Base-by-base conservation (phyloP, 2,329 filamentous ascomycete species). In the Colletotrichum camelliae region DNA sequence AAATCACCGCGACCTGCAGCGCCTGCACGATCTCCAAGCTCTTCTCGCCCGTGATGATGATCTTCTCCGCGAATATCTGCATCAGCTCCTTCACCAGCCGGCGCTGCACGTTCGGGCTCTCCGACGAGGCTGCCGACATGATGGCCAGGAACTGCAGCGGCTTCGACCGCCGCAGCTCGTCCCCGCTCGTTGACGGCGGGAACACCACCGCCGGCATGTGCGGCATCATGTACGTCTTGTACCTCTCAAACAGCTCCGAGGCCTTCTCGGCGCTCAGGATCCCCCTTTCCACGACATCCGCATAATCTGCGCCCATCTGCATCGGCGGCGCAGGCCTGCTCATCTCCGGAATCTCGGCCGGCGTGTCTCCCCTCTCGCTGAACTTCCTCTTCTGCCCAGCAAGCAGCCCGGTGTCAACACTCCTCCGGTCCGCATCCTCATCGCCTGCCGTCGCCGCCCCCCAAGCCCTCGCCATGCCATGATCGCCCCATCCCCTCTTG, bases 11-110 rank as follows among this genome's bases (percentile, higher is more conserved):
- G 5, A 98, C 87, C 74, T 95, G 90, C 55, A 98, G 86, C 2
- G 94, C 91, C 84, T 98, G 96, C 10, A 97, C 91, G 8, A 98
- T 87, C 83, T 98, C 96, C 21, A 98, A 85, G 43, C 91, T 95
- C 87, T 97, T 98, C 79, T 95, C 93, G 15, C 94, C 95, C 8
- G 91, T 90, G 35, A 95, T 87, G 79, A 97, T 90, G 55, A 96
- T 89, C 78, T 92, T 92, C 60, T 97, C 93, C 4, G 94, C 94
- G 70, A 97, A 90, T 13, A 92, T 87, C 77, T 92, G 91, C 86
- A 95, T 94, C 71, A 95, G 85, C 79, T 97, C 93, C 76, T 90
- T 90, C 12, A 93, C 90, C 16, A 98, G 85, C 31, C 87, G 86
- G 12, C 89, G 87, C 81, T 96, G 94, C 72, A 89, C 86, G 29